These are phyloP conservation scores for Thielaviopsis populi DNA, from an alignment of 2,329 filamentous ascomycete genomes.

Conservation along the genomic window DNA sequence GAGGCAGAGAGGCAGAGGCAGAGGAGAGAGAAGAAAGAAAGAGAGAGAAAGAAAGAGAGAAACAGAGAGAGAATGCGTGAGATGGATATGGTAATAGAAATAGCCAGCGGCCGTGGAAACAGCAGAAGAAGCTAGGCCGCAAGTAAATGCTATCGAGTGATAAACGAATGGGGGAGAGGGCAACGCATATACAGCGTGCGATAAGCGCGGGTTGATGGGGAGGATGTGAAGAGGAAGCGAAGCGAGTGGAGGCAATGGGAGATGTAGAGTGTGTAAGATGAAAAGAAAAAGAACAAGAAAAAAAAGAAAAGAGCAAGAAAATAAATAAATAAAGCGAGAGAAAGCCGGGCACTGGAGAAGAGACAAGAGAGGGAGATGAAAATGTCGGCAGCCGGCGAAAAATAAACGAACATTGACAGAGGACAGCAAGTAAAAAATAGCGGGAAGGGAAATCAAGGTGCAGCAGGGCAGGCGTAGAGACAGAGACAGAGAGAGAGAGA, in stretches of 20 bases:
- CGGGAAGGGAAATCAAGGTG: not conserved
- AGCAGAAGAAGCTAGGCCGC: not conserved
- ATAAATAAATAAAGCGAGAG: not conserved
- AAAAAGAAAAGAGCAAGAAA: not conserved
- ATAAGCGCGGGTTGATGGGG: not conserved
- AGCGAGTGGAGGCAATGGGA: not conserved
- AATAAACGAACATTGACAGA: conserved; percentile 8
- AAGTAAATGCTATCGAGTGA: not conserved
- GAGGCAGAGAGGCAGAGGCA: conserved; percentile 22
- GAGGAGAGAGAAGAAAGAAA: not conserved
- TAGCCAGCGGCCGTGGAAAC: not conserved
- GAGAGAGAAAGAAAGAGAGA: not conserved
- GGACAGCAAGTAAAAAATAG: not conserved
- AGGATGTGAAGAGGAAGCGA: not conserved
- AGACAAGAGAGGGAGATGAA: not conserved
- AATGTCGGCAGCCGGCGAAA: not conserved
- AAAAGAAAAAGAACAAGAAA: not conserved
- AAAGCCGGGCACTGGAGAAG: not conserved
- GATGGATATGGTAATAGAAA: too few species aligned
- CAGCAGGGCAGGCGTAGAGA: not conserved
- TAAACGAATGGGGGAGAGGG: conserved; percentile 3
- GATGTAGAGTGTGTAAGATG: not conserved
- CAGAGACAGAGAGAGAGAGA: not conserved
- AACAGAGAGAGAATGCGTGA: not conserved
- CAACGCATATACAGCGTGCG: not conserved